phyloP scores from a whole-genome alignment of 1,139 yeast genomes.

The Yamadazyma dendronema region DNA sequence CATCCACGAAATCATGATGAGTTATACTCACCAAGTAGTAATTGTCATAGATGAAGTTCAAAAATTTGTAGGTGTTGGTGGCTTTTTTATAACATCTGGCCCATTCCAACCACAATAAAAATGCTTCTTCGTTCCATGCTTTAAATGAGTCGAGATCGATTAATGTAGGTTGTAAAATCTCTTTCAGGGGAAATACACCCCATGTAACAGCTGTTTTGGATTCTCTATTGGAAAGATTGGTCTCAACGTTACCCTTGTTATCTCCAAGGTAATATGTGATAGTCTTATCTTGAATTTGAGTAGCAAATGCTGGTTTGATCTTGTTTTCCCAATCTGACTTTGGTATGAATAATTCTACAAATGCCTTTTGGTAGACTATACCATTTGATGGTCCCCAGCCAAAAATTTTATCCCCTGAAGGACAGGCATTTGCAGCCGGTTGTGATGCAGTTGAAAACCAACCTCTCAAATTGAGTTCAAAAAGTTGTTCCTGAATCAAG shows the following conservation, averaged over 20 bases:
- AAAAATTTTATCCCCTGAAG: slow-evolving; percentile 77
- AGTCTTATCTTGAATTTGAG: slow-evolving; percentile 37
- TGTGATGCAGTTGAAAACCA: slow-evolving; percentile 92
- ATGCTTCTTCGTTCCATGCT: slow-evolving; percentile 95
- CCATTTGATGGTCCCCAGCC: slow-evolving; percentile 98
- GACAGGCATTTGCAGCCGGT: slow-evolving; percentile 82
- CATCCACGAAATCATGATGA: slow-evolving; percentile 79
- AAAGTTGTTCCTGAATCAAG: slow-evolving; percentile 84
- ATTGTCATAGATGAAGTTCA: slow-evolving; percentile 57
- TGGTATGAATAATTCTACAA: slow-evolving; percentile 79
- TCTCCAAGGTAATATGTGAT: slow-evolving; percentile 76
- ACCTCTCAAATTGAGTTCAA: slow-evolving; percentile 71
- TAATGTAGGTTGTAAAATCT: slow-evolving; percentile 83
- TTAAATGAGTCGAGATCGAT: slow-evolving; percentile 83
- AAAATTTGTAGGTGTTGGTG: slow-evolving; percentile 55
- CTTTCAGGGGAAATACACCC: slow-evolving; percentile 92
- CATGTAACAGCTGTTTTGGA: slow-evolving; percentile 80
- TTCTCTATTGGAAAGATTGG: slow-evolving; percentile 51
- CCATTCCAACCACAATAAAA: slow-evolving; percentile 91
- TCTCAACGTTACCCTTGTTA: slow-evolving; percentile 51
- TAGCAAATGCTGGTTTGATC: slow-evolving; percentile 52
- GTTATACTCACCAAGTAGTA: slow-evolving; percentile 80
- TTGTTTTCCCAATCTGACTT: slow-evolving; percentile 70
- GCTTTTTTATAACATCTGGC: slow-evolving; percentile 67
- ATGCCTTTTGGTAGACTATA: slow-evolving; percentile 87